Evolutionary conservation across 2,329 filamentous ascomycete species (phyloP).

Genomic region (Cladosporium cucumerinum): DNA sequence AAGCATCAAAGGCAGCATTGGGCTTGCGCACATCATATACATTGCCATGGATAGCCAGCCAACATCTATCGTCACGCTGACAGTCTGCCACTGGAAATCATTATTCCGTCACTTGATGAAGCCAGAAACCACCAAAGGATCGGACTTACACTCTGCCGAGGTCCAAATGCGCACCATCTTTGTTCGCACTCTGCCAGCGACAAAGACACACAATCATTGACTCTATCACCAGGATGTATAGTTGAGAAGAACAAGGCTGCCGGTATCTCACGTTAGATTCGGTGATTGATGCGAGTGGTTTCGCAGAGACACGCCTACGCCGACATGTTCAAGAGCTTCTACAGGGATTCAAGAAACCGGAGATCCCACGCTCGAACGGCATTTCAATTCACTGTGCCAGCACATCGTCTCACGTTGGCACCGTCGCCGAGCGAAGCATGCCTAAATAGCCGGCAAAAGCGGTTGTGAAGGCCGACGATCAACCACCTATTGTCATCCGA

Average conservation of each 20-base stretch:
- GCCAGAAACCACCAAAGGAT: conserved; percentile 47
- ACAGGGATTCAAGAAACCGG: neutral
- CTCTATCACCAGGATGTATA: neutral
- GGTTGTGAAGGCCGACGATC: neutral
- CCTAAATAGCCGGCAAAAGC: neutral
- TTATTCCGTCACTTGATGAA: conserved; percentile 26
- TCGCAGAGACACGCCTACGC: neutral
- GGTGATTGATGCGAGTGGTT: neutral
- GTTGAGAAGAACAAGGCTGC: neutral
- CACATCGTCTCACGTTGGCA: neutral
- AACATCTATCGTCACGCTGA: conserved; percentile 81
- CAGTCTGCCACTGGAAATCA: conserved; percentile 68
- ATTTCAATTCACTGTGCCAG: neutral
- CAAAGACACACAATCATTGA: neutral
- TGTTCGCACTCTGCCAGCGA: neutral
- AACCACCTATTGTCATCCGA: neutral
- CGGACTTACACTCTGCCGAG: conserved; percentile 56
- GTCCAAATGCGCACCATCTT: neutral
- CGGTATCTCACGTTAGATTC: neutral
- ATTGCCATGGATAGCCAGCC: conserved; percentile 86
- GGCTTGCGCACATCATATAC: conserved; percentile 69
- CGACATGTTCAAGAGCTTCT: neutral
- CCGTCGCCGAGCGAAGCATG: neutral
- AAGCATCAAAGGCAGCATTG: neutral
- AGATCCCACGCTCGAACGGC: neutral